These are phyloP conservation scores for Scedosporium dehoogii DNA, from an alignment of 2,329 filamentous ascomycete species.

Conservation along the genomic window DNA sequence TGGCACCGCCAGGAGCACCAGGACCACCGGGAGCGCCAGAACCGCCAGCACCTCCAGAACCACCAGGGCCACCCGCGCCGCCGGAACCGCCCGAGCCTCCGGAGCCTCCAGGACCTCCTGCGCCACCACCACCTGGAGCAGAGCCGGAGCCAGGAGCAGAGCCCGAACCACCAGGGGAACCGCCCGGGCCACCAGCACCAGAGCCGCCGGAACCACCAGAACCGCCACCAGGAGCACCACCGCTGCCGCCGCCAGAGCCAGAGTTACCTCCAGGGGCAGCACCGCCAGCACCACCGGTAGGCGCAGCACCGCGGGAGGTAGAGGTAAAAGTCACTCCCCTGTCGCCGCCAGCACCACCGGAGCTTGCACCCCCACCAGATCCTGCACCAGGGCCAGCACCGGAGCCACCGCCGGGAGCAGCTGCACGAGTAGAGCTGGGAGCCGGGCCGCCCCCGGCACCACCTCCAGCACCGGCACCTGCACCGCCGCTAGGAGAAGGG, in stretches of 20 bases:
- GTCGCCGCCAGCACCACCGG: neutral
- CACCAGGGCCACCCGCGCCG: neutral
- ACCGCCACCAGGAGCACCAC: neutral
- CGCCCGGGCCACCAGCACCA: neutral
- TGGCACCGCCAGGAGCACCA: neutral
- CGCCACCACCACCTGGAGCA: neutral
- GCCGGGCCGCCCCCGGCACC: neutral
- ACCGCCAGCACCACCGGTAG: neutral
- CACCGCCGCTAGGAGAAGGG: neutral
- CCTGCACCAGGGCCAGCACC: neutral
- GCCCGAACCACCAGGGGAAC: neutral
- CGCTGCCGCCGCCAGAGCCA: neutral
- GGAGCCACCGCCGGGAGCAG: neutral
- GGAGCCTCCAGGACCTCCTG: neutral
- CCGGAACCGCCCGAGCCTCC: neutral
- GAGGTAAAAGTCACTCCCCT: neutral
- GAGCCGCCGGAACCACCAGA: neutral
- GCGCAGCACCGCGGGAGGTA: neutral
- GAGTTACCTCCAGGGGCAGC: neutral
- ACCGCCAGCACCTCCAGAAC: neutral
- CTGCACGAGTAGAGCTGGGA: neutral
- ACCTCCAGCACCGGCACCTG: neutral
- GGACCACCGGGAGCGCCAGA: neutral
- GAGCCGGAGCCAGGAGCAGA: neutral
- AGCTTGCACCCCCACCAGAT: neutral